Base-by-base conservation (phyloP, 2,329 filamentous ascomycete genomes). In the Coleophoma cylindrospora region DNA sequence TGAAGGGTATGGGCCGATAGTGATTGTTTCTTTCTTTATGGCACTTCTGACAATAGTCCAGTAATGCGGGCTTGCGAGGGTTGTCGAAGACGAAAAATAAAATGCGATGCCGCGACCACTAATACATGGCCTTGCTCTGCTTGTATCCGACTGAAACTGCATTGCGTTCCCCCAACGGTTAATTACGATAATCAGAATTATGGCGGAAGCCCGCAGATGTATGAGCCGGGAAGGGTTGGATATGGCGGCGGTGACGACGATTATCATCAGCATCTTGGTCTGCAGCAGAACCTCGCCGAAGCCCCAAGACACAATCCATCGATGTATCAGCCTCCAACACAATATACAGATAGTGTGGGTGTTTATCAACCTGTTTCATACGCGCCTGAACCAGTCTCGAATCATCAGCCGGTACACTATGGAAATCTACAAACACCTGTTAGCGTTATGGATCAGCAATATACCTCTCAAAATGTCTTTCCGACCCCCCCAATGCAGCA, bases 11-110 rank as follows among this genome's bases (percentile, higher is more conserved):
- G 57, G 40, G 27, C 27, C 27, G 9, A 27, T 27, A 10, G 3
- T 27, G 27, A 27, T 27, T 7, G 6, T 27, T 27, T 27, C 27
- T 27, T 27, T 27, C 7, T 27, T 5, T 27, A 27, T 10, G 27
- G 27, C 27, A 10, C 9, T 27, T 27, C 27, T 27, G 9, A 27
- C 27, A 27, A 27, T 27, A 27, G 9, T 34, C n/a, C 55, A 95
- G 92, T 96, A 47, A 96, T 96, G 91, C 86, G 94, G 74, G 94
- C 92, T 50, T 97, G 92, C 69, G 92, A 96, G 72, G 92, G 92
- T 53, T 97, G 92, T 66, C 82, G 92, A 54, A 86, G 91, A 70
- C 83, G 92, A 64, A 99, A 99, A 71, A 99, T 99, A 67, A 96
- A 96, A 69, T 99, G 92, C 72, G 94, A 97, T 73, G 91, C 92